phyloP scores from a whole-genome alignment of 768 basidiomycete species.

The Leccinum boreale region DNA sequence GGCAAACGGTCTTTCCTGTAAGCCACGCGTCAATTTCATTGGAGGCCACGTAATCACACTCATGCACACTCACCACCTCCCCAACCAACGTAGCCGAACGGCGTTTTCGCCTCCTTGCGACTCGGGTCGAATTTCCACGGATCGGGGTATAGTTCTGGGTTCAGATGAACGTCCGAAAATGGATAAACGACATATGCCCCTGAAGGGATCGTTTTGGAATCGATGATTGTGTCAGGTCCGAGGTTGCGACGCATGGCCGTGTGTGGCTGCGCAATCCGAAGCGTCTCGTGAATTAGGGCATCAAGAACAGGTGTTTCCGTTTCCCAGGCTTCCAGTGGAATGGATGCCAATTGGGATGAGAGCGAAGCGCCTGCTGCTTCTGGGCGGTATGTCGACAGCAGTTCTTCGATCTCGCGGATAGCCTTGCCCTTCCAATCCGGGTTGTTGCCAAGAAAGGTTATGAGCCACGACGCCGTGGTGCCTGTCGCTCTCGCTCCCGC shows the following conservation, averaged over 20 bases:
- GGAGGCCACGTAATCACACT: conserved; percentile 17
- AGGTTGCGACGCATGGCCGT: conserved; percentile 78
- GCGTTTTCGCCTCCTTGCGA: conserved; percentile 46
- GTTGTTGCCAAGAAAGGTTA: conserved; percentile 68
- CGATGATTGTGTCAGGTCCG: conserved; percentile 67
- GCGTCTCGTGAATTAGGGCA: conserved; percentile 70
- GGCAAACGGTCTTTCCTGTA: conserved; percentile 65
- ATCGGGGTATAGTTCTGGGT: conserved; percentile 67
- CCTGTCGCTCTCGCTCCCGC: conserved; percentile 82
- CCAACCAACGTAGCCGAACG: conserved; percentile 72
- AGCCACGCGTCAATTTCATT: conserved; percentile 7
- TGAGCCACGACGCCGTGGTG: conserved; percentile 75
- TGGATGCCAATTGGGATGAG: conserved; percentile 47
- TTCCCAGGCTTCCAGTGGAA: conserved; percentile 73
- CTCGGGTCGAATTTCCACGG: conserved; percentile 76
- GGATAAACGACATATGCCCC: conserved; percentile 78
- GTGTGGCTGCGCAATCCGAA: conserved; percentile 76
- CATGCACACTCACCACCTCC: conserved; percentile 60
- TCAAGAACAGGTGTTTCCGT: conserved; percentile 66
- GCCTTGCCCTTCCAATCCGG: conserved; percentile 63
- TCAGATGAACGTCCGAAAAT: conserved; percentile 75
- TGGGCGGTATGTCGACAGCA: conserved; percentile 44
- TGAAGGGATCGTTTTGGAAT: conserved; percentile 65
- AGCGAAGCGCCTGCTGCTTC: conserved; percentile 30
- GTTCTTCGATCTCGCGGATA: conserved; percentile 53